Base-by-base conservation (phyloP, 352 stramenopile genomes). In the Phytophthora podocarpi region DNA sequence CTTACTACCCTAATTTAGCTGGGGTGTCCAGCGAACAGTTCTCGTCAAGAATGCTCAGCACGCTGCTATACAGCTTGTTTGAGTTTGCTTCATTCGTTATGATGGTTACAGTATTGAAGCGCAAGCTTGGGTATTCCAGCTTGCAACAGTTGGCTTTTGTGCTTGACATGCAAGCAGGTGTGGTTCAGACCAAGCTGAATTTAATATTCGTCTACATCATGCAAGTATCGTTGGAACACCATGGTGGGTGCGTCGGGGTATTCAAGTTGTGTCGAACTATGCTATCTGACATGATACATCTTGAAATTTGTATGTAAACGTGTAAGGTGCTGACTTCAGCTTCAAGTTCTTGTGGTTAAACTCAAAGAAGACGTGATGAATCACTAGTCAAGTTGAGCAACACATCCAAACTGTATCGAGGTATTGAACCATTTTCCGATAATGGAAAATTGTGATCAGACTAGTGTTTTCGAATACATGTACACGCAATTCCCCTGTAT, bases 191-290 rank as follows among this genome's bases (percentile, higher is more conserved):
- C 2, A 78, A 76, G 24, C 55, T 78, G 0, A 48, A 68, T 9
- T 45, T 76, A 3, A 75, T 72, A 20, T 62, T 72, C 3, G 58
- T 74, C 23, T 82, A 78, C 26, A 60, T 75, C 30, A 52, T 78
- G 26, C 66, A 82, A 24, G 48, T 54, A 3, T 70, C 60, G 24
- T 18, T 81, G 11, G 18, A 52, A 1, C 67, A 80, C 8, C 63
- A 67, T 26, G 64, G 64, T 68, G 24, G 37, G 40, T 45, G 20
- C 10, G 1, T 10, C n/a, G 23, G 24, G 5, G 13, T 12, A 32
- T 32, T 32, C n/a, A n/a, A n/a, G n/a, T n/a, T n/a, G n/a, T n/a
- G n/a, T n/a, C n/a, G n/a, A n/a, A n/a, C n/a, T n/a, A n/a, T n/a
- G n/a, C n/a, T n/a, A n/a, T n/a, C n/a, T n/a, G n/a, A n/a, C n/a